Evolutionary conservation across 192 early-diverging fungal genomes (phyloP).

Genomic region (Radiomyces spectabilis): DNA sequence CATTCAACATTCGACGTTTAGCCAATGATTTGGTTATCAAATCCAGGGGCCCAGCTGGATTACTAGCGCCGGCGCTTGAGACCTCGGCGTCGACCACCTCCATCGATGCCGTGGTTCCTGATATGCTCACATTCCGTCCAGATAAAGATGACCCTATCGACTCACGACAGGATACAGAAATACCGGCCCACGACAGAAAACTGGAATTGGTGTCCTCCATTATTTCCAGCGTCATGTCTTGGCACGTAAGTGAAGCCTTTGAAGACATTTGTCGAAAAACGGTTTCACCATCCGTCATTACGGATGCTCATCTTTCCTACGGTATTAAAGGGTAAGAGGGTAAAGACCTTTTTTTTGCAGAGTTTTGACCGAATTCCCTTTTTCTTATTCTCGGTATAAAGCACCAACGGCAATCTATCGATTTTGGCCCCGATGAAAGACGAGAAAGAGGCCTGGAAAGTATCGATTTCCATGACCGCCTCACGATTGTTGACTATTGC

Average conservation of each 20-base stretch:
- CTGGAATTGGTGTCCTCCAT: conserved; percentile 13
- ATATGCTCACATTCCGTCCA: conserved; percentile 3
- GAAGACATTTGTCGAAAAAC: conserved; percentile 33
- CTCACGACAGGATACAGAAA: background rate
- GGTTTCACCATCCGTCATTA: background rate
- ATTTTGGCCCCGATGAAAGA: conserved; percentile 40
- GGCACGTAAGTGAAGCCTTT: conserved; percentile 44
- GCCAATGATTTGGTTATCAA: conserved; percentile 9
- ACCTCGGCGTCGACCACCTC: conserved; percentile 15
- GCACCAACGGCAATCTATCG: conserved; percentile 61
- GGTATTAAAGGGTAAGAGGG: conserved; percentile 38
- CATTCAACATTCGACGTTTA: conserved; percentile 12
- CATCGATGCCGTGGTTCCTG: conserved; percentile 10
- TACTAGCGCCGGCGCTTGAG: background rate
- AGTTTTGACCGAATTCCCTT: too few relatives aligned
- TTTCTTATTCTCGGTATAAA: too few relatives aligned
- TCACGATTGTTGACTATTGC: conserved; percentile 59
- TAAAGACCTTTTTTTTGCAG: background rate
- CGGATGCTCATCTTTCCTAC: conserved; percentile 12
- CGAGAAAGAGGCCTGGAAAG: conserved; percentile 38
- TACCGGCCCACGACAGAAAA: background rate
- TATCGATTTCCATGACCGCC: conserved; percentile 61
- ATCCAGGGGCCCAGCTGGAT: background rate
- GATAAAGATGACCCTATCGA: conserved; percentile 19
- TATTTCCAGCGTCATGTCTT: conserved; percentile 40